phyloP scores from a whole-genome alignment of 2,329 filamentous ascomycete species.

The Talaromyces sp. region DNA sequence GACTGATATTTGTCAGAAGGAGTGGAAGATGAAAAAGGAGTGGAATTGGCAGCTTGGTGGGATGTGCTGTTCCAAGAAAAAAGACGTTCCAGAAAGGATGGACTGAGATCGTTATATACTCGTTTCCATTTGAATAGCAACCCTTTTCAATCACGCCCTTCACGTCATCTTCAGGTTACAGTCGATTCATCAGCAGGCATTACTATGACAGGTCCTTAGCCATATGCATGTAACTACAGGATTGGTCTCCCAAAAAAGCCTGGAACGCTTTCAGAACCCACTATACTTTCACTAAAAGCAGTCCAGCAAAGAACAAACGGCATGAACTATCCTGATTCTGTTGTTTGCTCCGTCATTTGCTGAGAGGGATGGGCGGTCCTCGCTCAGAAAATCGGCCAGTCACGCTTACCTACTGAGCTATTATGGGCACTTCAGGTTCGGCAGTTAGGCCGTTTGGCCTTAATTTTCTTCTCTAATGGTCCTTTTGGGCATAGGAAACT shows the following conservation, averaged over 20 bases:
- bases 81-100: neutral
- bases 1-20: neutral
- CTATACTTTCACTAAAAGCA: neutral
- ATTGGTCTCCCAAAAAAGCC: neutral
- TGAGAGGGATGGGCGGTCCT: neutral
- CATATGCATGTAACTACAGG: constrained; percentile 8
- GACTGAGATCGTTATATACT: neutral
- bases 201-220: neutral
- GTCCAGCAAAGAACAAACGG: neutral
- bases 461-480: neutral
- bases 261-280: neutral
- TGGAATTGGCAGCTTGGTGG: neutral
- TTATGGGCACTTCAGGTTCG: neutral
- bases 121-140: neutral
- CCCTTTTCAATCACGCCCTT: neutral
- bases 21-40: neutral
- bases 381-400: neutral
- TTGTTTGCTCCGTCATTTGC: neutral
- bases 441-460: neutral
- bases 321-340: neutral
- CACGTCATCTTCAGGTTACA: constrained; percentile 12
- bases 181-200: neutral
- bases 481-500: neutral
- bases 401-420: neutral
- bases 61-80: neutral